Evolutionary conservation across 768 basidiomycete species (phyloP).

Genomic region (Phanerodontia chrysosporium): DNA sequence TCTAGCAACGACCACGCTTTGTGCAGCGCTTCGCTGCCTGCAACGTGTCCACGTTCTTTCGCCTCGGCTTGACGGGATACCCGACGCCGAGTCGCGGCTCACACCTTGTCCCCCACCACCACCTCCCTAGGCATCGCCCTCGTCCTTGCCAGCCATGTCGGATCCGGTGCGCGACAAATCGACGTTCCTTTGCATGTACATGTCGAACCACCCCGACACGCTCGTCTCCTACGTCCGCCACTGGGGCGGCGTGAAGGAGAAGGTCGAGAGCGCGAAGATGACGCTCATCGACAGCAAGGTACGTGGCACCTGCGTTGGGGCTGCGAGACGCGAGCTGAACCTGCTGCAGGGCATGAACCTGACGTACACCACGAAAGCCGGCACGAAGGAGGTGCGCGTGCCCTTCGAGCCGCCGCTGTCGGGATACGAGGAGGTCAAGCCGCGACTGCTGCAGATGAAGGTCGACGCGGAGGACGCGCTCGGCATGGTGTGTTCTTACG

Average conservation of each 20-base stretch:
- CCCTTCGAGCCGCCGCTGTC: slow-evolving; percentile 66
- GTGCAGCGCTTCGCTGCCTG: background rate
- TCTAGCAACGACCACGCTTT: background rate
- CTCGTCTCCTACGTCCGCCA: slow-evolving; percentile 80
- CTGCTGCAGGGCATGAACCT: slow-evolving; percentile 63
- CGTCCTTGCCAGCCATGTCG: slow-evolving; percentile 36
- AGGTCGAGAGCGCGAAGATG: slow-evolving; percentile 65
- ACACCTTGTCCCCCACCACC: background rate
- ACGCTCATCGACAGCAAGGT: slow-evolving; percentile 64
- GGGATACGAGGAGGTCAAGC: slow-evolving; percentile 81
- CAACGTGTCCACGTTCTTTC: background rate
- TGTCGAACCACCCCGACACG: slow-evolving; percentile 81
- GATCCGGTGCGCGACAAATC: slow-evolving; percentile 78
- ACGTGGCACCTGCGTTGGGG: slow-evolving; percentile 8
- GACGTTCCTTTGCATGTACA: slow-evolving; percentile 76
- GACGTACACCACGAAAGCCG: slow-evolving; percentile 49
- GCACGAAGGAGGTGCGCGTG: slow-evolving; percentile 45
- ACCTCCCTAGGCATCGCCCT: background rate
- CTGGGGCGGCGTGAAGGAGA: slow-evolving; percentile 59
- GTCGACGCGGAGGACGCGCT: slow-evolving; percentile 73
- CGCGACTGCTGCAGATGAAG: slow-evolving; percentile 76
- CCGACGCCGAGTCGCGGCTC: background rate
- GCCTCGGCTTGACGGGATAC: background rate
- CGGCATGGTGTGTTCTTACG: slow-evolving; percentile 53
- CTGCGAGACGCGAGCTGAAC: background rate